Evolutionary conservation across 495 filamentous ascomycete species (phyloP).

Genomic region (Penicillium pulvis): DNA sequence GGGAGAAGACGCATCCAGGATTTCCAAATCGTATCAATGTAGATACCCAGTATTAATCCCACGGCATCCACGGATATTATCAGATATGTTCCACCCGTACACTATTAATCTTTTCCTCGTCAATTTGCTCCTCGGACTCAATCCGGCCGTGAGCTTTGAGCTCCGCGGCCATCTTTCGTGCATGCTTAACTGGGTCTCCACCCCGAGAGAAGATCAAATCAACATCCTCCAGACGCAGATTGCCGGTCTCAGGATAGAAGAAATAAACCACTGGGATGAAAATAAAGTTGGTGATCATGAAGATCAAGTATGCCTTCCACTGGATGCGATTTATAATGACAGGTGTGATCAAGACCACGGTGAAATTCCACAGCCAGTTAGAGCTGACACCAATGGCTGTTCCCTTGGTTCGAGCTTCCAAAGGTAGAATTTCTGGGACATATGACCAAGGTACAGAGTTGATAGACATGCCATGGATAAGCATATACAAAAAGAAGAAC

Average conservation of each 20-base stretch:
- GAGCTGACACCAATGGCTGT: slow-evolving; percentile 44
- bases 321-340: slow-evolving; percentile 52
- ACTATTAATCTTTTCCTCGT: slow-evolving; percentile 11
- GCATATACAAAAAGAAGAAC: slow-evolving; percentile 56
- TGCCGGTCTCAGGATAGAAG: slow-evolving; percentile 47
- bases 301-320: slow-evolving; percentile 65
- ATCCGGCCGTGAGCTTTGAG: slow-evolving; percentile 18
- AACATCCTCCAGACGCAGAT: slow-evolving; percentile 45
- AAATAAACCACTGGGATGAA: slow-evolving; percentile 50
- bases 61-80: too few species aligned
- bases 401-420: slow-evolving; percentile 44
- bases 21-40: too few species aligned
- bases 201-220: slow-evolving; percentile 36
- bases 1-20: too few species aligned
- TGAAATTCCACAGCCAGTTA: slow-evolving; percentile 57
- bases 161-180: slow-evolving; percentile 18
- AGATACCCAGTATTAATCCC: too few species aligned
- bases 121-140: slow-evolving; percentile 5
- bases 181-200: slow-evolving; percentile 20
- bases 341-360: slow-evolving; percentile 62
- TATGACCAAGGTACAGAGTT: slow-evolving; percentile 53
- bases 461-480: slow-evolving; percentile 49
- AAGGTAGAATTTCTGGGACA: slow-evolving; percentile 48
- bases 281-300: slow-evolving; percentile 55
- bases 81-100: slow-evolving; percentile 13